Evolutionary conservation across 495 filamentous ascomycete genomes (phyloP), one percentile per base, ranked within the genome.

Genomic region (Choiromyces venosus): DNA sequence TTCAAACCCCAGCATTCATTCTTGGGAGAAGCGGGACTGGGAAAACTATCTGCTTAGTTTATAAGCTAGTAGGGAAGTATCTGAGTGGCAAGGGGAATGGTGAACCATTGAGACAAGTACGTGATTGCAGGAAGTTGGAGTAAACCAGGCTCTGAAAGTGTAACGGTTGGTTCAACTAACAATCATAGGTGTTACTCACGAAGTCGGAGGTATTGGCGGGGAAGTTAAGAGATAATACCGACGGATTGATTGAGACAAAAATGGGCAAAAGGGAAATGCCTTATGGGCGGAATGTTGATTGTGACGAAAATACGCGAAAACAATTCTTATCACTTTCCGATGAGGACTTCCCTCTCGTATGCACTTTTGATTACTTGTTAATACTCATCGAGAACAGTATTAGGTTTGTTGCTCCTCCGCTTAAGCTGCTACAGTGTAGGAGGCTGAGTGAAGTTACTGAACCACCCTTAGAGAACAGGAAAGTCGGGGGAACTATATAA

Each of bases 21-120:
- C 33, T 85, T 29, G 84, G 84, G 29, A 74, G 84, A 69, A 85
- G 84, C 66, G 84, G 84, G 14, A 85, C 84, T 0, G 84, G 84
- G 1, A 85, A 85, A 66, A 85, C 84, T 0, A 85, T 83, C 0
- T 85, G 84, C 40, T 71, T 85, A 1, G 73, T 84, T 12, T 85
- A 82, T 46, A 85, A 85, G 66, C 65, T 85, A 25, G 65, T 85
- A 12, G 77, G 74, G 10, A 83, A 81, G 61, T 82, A 82, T 35
- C 42, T 79, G 19, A 75, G 61, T n/a, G 66, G 67, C 5, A 68
- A 67, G 9, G 52, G 21, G 18, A 40, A 2, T 37, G 70, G 21
- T 70, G 74, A 40, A 71, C 74, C 72, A 10, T 65, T 80, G 21
- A 76, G 82, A 18, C 84, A 85, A 76, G 83, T 84, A 79, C 69